A percentile compares a stretch with the other conserved stretches of the same genome.
These are phyloP conservation scores for Lactifluus piperatus DNA, from an alignment of 768 basidiomycete species.

Conservation along the genomic window DNA sequence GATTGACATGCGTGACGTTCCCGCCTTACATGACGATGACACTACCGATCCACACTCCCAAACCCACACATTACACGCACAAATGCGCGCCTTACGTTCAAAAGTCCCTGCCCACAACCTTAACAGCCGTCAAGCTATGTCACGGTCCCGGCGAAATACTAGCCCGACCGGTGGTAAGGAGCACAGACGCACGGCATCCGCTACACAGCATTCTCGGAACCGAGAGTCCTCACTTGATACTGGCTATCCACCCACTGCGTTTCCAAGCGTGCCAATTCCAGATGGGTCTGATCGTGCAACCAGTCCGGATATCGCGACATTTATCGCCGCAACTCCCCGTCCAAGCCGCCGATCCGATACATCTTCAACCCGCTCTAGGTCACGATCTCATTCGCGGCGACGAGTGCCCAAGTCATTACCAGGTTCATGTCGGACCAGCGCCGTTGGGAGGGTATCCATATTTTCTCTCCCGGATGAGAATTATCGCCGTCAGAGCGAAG, in stretches of 20 bases:
- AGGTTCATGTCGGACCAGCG: conserved; percentile 20
- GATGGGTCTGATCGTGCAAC: conserved; percentile 15
- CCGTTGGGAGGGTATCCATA: conserved; percentile 4
- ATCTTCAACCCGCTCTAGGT: conserved; percentile 22
- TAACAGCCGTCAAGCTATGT: background rate
- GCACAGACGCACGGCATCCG: background rate
- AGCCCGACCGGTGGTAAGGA: background rate
- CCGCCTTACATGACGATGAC: conserved; percentile 25
- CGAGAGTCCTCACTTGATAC: background rate
- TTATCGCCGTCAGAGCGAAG: conserved; percentile 21
- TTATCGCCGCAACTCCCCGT: conserved; percentile 28
- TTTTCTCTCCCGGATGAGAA: conserved; percentile 9
- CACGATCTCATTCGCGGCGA: conserved; percentile 20
- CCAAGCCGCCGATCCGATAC: conserved; percentile 24
- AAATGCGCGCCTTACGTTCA: conserved; percentile 9
- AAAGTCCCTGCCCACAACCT: conserved; percentile 3
- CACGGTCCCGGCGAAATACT: conserved; percentile 1
- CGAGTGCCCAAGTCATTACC: conserved; percentile 12
- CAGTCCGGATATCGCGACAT: conserved; percentile 28
- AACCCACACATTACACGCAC: conserved; percentile 2
- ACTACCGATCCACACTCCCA: conserved; percentile 6
- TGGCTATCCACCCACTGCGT: background rate
- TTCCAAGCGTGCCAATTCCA: background rate
- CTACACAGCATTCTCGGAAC: background rate
- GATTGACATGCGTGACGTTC: conserved; percentile 27